Percentiles rank a stretch among this genome's conserved stretches.
Evolutionary conservation across 164 flowering plant species (phyloP).

Genomic region (Magnolia changhungtana): DNA sequence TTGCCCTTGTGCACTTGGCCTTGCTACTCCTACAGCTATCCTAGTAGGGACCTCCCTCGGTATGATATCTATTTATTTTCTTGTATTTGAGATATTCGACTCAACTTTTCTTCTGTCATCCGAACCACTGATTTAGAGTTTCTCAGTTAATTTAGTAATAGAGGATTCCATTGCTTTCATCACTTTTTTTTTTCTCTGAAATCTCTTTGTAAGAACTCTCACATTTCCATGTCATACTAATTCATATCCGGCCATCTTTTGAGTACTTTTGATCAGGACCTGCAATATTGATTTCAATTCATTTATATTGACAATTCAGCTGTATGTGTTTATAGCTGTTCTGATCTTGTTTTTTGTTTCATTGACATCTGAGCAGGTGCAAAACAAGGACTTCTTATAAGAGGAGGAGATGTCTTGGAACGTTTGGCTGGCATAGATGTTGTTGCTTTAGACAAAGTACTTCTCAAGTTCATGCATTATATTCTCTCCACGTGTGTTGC

Average conservation of each 20-base stretch:
- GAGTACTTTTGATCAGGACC: not conserved
- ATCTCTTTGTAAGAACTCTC: not conserved
- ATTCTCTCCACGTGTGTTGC: not conserved
- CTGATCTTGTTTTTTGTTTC: slow-evolving; percentile 6
- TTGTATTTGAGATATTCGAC: not conserved
- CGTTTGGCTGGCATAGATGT: slow-evolving; percentile 72
- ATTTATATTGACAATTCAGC: no score
- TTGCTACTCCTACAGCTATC: slow-evolving; percentile 97
- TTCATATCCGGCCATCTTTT: not conserved
- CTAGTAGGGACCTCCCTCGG: slow-evolving; percentile 95
- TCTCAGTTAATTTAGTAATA: not conserved
- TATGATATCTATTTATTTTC: slow-evolving; percentile 22
- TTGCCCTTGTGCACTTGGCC: slow-evolving; percentile 96
- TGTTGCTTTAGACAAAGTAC: slow-evolving; percentile 86
- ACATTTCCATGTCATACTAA: not conserved
- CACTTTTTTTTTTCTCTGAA: not conserved
- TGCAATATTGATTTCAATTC: not conserved
- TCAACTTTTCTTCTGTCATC: not conserved
- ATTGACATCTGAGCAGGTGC: slow-evolving; percentile 58
- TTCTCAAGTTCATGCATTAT: not conserved
- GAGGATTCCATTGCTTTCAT: not conserved
- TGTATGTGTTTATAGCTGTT: not conserved
- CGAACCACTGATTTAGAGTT: not conserved
- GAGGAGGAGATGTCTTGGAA: slow-evolving; percentile 97
- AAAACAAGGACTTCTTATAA: slow-evolving; percentile 83